phyloP scores from a whole-genome alignment of 1,284 basidiomycete genomes.

The Ustilago cynodontis region DNA sequence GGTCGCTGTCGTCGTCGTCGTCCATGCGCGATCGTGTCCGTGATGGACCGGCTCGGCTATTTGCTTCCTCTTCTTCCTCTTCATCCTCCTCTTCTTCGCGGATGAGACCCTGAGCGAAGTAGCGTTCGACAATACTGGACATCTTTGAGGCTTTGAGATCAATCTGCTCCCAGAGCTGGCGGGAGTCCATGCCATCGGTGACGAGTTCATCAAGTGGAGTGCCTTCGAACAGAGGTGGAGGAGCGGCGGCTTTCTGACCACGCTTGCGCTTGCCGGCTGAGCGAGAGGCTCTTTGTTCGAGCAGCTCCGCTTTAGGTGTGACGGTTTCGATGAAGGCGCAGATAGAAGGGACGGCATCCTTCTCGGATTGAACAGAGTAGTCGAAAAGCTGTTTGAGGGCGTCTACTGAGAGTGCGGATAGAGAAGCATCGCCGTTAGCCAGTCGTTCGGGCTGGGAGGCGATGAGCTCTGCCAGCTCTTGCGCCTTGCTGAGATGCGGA shows the following conservation, averaged over 20 bases:
- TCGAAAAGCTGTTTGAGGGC: conserved; percentile 53
- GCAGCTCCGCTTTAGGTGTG: conserved; percentile 69
- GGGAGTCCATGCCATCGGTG: conserved; percentile 84
- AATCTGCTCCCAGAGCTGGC: conserved; percentile 87
- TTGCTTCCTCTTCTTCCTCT: conserved; percentile 54
- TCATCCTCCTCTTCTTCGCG: conserved; percentile 58
- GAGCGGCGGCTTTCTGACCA: conserved; percentile 41
- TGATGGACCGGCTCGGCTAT: conserved; percentile 17
- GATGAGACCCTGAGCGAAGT: conserved; percentile 67
- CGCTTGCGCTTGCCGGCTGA: conserved; percentile 55
- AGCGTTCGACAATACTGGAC: conserved; percentile 49
- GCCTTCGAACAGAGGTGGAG: conserved; percentile 73
- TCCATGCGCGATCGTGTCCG: conserved; percentile 16
- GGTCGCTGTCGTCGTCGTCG: conserved; percentile 34
- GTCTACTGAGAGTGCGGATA: conserved; percentile 28
- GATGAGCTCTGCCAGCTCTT: conserved; percentile 48
- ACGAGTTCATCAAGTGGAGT: conserved; percentile 84
- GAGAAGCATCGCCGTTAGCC: conserved; percentile 26
- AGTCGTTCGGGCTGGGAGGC: conserved; percentile 43
- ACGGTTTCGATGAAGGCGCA: conserved; percentile 78
- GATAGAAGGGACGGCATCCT: conserved; percentile 77
- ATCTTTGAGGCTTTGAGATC: conserved; percentile 60
- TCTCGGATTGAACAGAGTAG: conserved; percentile 74
- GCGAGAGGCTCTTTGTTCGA: conserved; percentile 33
- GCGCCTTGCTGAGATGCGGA: conserved; percentile 32